Percentiles rank a stretch among this genome's conserved stretches.
phyloP scores from a whole-genome alignment of 2,329 filamentous ascomycete genomes.

The Neodidymelliopsis sp. region DNA sequence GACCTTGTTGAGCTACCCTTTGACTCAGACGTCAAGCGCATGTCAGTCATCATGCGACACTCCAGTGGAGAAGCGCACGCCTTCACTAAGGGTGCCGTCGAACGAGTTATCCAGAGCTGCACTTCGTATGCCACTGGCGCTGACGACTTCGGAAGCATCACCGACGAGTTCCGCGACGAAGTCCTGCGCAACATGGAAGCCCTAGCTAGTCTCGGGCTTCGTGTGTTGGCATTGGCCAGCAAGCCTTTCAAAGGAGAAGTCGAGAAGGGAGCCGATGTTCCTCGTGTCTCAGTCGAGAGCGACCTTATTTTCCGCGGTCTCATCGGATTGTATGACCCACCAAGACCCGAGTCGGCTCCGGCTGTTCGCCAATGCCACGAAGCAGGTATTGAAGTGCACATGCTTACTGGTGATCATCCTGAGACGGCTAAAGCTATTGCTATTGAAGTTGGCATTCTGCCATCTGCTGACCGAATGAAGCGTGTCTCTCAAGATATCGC shows the following conservation, averaged over 20 bases:
- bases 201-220: conserved; percentile 70
- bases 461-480: conserved; percentile 26
- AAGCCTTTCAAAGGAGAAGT: conserved; percentile 54
- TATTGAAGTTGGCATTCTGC: conserved; percentile 57
- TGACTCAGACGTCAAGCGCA: conserved; percentile 77
- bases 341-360: conserved; percentile 76
- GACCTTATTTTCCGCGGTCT: conserved; percentile 78
- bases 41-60: conserved; percentile 72
- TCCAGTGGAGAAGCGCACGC: conserved; percentile 46
- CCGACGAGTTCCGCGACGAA: conserved; percentile 61
- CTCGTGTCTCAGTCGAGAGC: conserved; percentile 70
- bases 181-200: conserved; percentile 74
- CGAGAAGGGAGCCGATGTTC: conserved; percentile 53
- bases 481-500: conserved; percentile 39
- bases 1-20: conserved; percentile 73
- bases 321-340: conserved; percentile 85
- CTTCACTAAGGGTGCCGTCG: conserved; percentile 74
- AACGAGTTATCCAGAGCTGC: conserved; percentile 71
- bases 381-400: conserved; percentile 58
- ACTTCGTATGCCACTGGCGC: conserved; percentile 58
- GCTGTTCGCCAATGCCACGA: conserved; percentile 54
- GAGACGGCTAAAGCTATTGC: conserved; percentile 57
- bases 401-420: conserved; percentile 58
- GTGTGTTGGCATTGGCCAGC: conserved; percentile 72
- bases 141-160: conserved; percentile 53